Percentiles rank a stretch among this genome's conserved stretches.
These are phyloP conservation scores for Mariannaea sp. DNA, from an alignment of 2,329 filamentous ascomycete genomes.

Conservation along the genomic window DNA sequence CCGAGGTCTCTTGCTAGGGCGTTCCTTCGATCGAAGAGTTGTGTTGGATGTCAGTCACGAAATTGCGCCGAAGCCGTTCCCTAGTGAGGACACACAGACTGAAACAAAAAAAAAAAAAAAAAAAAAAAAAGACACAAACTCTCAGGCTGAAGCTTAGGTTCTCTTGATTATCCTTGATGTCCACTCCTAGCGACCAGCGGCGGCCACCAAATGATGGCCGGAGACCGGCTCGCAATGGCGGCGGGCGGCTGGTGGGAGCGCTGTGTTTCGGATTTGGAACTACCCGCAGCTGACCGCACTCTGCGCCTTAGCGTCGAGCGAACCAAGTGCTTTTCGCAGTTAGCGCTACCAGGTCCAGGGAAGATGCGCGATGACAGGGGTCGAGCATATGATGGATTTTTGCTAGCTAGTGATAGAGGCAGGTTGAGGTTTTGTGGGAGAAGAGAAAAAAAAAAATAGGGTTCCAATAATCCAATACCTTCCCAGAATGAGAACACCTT, in stretches of 20 bases:
- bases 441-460: too few relatives aligned
- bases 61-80: conserved; percentile 23
- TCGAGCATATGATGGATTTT: neutral
- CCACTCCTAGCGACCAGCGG: conserved; percentile 26
- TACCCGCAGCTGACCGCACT: conserved; percentile 33
- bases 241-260: conserved; percentile 25
- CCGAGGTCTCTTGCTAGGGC: neutral
- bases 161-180: conserved; percentile 25
- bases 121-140: conserved; percentile 10
- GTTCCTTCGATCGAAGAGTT: neutral
- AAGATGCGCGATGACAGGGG: conserved; percentile 25
- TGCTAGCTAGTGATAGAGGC: conserved; percentile 1
- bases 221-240: conserved; percentile 13
- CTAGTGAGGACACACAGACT: conserved; percentile 11
- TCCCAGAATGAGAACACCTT: too few relatives aligned
- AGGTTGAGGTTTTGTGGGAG: too few relatives aligned
- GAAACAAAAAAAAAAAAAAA: conserved; percentile 11
- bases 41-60: conserved; percentile 15
- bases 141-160: conserved; percentile 16
- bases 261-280: conserved; percentile 35
- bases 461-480: too few relatives aligned
- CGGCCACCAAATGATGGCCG: conserved; percentile 16
- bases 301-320: conserved; percentile 33
- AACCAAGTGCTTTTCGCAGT: conserved; percentile 16
- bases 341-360: conserved; percentile 34